Conservation (phyloP, 1,139 yeast species). For the Yamadazyma diddensiae region DNA sequence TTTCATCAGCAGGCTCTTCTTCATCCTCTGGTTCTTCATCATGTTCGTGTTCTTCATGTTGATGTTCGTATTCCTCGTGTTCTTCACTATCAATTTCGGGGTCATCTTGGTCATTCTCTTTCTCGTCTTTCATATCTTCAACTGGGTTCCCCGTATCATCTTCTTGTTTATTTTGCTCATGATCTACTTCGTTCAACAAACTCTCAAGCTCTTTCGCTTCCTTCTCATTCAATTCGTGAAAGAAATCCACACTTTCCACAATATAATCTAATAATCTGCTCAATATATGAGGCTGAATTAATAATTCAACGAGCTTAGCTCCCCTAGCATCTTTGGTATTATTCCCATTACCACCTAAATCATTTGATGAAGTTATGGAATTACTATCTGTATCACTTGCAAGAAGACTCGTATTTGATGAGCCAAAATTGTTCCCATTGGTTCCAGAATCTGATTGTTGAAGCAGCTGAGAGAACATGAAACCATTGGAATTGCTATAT, state of each 20-base stretch:
- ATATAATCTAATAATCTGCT: constrained; percentile 39
- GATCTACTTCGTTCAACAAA: constrained; percentile 14
- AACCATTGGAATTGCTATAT: constrained; percentile 26
- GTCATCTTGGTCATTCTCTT: constrained; percentile 1
- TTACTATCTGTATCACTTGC: constrained; percentile 24
- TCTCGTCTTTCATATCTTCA: constrained; percentile 5
- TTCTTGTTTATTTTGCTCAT: constrained; percentile 1
- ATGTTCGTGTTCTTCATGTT: constrained; percentile 6
- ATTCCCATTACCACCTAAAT: constrained; percentile 21
- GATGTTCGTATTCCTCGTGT: no score
- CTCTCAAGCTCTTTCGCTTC: constrained; percentile 22
- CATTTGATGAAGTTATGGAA: constrained; percentile 39
- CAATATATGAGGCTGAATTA: constrained; percentile 46
- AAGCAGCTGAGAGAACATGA: constrained; percentile 32
- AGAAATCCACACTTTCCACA: constrained; percentile 38
- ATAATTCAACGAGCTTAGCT: constrained; percentile 39
- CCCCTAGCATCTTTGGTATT: constrained; percentile 37
- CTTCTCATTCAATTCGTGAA: constrained; percentile 25
- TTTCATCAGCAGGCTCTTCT: constrained; percentile 34
- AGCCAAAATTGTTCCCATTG: not conserved
- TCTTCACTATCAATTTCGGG: not conserved
- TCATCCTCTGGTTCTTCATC: constrained; percentile 16
- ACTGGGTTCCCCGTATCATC: constrained; percentile 1
- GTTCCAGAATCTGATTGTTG: constrained; percentile 5
- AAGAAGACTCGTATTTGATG: not conserved